Evolutionary conservation across 139 green algal genomes (phyloP), one percentile per base, ranked within the genome.

Genomic region (Chlorella sp.): DNA sequence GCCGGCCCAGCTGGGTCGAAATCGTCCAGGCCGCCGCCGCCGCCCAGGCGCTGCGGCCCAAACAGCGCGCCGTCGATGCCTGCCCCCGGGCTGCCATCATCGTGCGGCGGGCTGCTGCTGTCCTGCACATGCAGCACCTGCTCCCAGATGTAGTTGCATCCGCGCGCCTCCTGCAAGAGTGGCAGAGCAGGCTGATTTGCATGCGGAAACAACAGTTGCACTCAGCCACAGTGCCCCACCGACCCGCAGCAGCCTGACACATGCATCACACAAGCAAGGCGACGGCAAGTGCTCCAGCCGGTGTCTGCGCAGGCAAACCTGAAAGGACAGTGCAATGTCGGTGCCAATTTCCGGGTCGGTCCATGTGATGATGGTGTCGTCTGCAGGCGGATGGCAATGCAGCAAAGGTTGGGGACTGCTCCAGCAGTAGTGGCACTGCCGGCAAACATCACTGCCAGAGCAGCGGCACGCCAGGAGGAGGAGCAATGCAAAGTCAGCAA

Each of bases 321-420:
- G 95, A 65, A 99, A 99, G 85, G 94, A 98, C 2, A 99, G 93
- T 20, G 97, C 97, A 11, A 99, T 91, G 86, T 99, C 96, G 19
- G 95, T 98, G 65, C 87, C 89, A 11, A 97, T 88, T 43, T 97
- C 93, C 1, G 89, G 70, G 87, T 99, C 97, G 3, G 92, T 91
- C 97, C 97, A 99, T 0, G 94, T 96, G 60, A 99, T 99, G 86
- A 99, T 99, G 28, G 96, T 99, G 67, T 96, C 92, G 60, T 97
- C 95, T 97, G 95, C 89, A 74, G 54, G 30, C 22, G 43, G 30
- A 62, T 19, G 34, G 46, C 20, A 38, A 44, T 0, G 1, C 5
- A 28, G 19, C 19, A 70, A 32, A 68, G 4, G n/a, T 44, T 6
- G 41, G 68, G 56, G 36, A 4, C 17, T 70, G 62, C 30, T 70